A percentile compares a stretch with the other conserved stretches of the same genome.
These are phyloP conservation scores for Cercospora sp. DNA, from an alignment of 2,329 filamentous ascomycete species.

Conservation along the genomic window DNA sequence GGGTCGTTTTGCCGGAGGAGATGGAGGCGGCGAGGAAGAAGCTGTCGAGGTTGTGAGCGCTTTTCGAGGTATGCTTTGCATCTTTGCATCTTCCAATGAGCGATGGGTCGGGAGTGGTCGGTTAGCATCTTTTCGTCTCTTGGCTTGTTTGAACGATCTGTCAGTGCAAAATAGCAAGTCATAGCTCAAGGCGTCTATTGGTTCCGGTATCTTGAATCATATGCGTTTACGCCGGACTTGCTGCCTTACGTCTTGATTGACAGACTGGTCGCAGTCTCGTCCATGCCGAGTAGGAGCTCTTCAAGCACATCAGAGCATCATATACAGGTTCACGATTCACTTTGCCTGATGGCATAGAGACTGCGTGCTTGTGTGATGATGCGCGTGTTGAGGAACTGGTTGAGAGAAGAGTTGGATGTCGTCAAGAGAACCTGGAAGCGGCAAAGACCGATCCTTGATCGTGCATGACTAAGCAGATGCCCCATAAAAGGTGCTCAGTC, in stretches of 20 bases:
- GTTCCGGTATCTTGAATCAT: not conserved
- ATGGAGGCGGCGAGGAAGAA: conserved; percentile 16
- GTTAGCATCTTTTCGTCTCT: not conserved
- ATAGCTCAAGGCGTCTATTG: not conserved
- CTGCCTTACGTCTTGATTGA: not conserved
- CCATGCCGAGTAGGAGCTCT: not conserved
- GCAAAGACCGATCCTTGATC: not conserved
- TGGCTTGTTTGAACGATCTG: too few species aligned
- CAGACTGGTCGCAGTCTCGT: too few species aligned
- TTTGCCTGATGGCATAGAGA: not conserved
- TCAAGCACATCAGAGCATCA: not conserved
- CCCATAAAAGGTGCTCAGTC: not conserved
- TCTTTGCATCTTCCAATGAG: too few species aligned
- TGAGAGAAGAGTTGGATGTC: not conserved
- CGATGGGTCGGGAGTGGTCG: not conserved
- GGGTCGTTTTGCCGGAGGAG: conserved; percentile 20
- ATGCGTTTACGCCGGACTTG: too few species aligned
- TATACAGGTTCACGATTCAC: too few species aligned
- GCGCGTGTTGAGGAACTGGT: not conserved
- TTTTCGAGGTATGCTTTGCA: too few species aligned
- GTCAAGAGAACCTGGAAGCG: conserved; percentile 6
- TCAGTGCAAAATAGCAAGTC: not conserved
- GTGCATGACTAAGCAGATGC: not conserved
- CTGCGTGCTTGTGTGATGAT: not conserved
- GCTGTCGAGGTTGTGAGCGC: not conserved